Evolutionary conservation across 805 yeast species (phyloP).

Genomic region (Nakazawaea pomicola): DNA sequence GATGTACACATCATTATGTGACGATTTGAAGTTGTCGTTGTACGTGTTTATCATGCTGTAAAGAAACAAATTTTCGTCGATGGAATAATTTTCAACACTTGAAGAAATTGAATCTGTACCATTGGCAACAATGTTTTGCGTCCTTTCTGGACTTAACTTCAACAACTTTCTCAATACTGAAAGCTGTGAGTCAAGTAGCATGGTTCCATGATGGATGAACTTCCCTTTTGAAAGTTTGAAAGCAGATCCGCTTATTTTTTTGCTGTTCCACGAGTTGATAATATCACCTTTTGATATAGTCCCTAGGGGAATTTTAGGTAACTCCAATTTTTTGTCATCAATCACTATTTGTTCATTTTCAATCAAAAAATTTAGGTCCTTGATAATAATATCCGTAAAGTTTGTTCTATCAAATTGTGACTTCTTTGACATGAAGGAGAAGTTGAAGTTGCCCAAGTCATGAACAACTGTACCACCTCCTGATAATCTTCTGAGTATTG

Average conservation of each 20-base stretch:
- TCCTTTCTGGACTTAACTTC: constrained; percentile 23
- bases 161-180: constrained; percentile 56
- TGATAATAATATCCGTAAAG: constrained; percentile 45
- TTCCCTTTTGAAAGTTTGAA: constrained; percentile 77
- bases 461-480: constrained; percentile 99
- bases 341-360: constrained; percentile 13
- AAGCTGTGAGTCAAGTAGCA: constrained; percentile 70
- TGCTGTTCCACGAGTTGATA: constrained; percentile 34
- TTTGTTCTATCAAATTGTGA: constrained; percentile 55
- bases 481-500: constrained; percentile 70
- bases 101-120: constrained; percentile 74
- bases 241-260: constrained; percentile 90
- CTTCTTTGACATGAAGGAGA: constrained; percentile 70
- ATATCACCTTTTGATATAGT: constrained; percentile 83
- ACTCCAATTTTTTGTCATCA: background rate
- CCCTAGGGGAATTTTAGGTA: constrained; percentile 26
- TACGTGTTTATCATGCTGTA: constrained; percentile 38
- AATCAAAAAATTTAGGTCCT: constrained; percentile 26
- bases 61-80: constrained; percentile 42
- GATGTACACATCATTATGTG: constrained; percentile 15
- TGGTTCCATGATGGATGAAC: constrained; percentile 94
- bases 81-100: constrained; percentile 62
- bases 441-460: constrained; percentile 84
- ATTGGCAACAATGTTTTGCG: constrained; percentile 19
- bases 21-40: constrained; percentile 12